Base-by-base conservation (phyloP, 495 filamentous ascomycete species). In the Alectoria sarmentosa region DNA sequence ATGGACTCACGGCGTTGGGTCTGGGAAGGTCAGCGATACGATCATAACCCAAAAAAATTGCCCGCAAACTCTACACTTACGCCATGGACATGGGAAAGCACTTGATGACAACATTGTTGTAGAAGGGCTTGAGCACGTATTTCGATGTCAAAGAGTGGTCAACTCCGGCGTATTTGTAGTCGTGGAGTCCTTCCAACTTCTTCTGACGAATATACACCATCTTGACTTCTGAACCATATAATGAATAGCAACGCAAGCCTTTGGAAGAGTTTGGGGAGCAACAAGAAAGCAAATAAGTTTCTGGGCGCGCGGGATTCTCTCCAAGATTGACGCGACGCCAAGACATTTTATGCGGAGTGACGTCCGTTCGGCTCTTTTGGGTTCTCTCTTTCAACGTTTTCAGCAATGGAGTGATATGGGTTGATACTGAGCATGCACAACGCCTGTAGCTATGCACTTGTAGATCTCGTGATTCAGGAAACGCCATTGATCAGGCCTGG, bases 21-120 rank as follows among this genome's bases (percentile, higher is more conserved):
- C 52, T 55, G 10, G 5, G 17, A 32, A 10, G 1, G 52, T 55
- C 52, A 55, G 52, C 52, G 30, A 21, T 34, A 21, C 34, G 30
- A 3, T 55, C 49, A 32, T 30, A 17, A 0, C 0, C 4, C 23
- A 5, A 1, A 17, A 17, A 10, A 26, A 10, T 13, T n/a, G n/a
- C 3, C 42, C 21, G 28, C 13, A 54, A 13, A 30, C 1, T 32
- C 26, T n/a, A n/a, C 36, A 46, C 86, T 60, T 84, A 84, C 80
- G 94, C 94, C 94, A 98, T 98, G 72, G 76, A 89, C 86, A 95
- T 89, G 49, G 94, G 94, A 73, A 98, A 97, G 75, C 86, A 89
- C 59, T 91, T 82, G 77, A 98, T 96, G 69, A 94, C 95, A 67
- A 91, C 79, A 77, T 96, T 88, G 75, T 84, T 96, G 80, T 98